Conservation (phyloP, 1,284 basidiomycete genomes). For the Microbotryomycetes sp. region DNA sequence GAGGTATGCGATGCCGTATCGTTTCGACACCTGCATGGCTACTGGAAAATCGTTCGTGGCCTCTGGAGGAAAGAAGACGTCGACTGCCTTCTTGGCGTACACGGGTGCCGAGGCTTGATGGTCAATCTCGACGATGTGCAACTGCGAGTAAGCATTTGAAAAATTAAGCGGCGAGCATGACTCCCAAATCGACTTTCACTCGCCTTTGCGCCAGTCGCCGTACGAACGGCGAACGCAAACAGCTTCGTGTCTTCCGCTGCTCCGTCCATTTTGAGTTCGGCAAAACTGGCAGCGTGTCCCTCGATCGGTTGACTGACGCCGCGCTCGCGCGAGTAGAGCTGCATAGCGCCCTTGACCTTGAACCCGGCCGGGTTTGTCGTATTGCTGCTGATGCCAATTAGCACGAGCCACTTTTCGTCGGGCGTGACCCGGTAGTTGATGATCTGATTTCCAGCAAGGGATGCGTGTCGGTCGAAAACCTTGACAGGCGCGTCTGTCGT, state of each 20-base stretch:
- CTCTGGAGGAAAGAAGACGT: conserved; percentile 98
- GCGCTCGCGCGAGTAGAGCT: conserved; percentile 81
- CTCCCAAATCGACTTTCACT: background rate
- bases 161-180: too few species aligned
- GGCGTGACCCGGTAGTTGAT: conserved; percentile 93
- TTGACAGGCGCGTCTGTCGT: conserved; percentile 68
- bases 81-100: conserved; percentile 96
- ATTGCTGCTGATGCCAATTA: conserved; percentile 94
- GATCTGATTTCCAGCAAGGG: conserved; percentile 90
- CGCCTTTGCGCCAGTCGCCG: conserved; percentile 92
- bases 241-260: conserved; percentile 77
- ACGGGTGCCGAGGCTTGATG: conserved; percentile 85
- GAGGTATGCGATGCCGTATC: conserved; percentile 94
- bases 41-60: conserved; percentile 99
- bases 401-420: conserved; percentile 96
- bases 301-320: conserved; percentile 98
- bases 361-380: conserved; percentile 83
- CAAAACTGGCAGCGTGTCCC: conserved; percentile 95
- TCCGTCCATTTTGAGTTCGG: conserved; percentile 82
- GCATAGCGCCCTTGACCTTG: conserved; percentile 97
- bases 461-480: conserved; percentile 93
- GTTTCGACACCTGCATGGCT: conserved; percentile 96
- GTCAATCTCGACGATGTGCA: conserved; percentile 98
- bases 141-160: conserved; percentile 47
- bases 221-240: conserved; percentile 92